Base-by-base conservation (phyloP, 805 yeast species). In the Clavispora carvajalis region DNA sequence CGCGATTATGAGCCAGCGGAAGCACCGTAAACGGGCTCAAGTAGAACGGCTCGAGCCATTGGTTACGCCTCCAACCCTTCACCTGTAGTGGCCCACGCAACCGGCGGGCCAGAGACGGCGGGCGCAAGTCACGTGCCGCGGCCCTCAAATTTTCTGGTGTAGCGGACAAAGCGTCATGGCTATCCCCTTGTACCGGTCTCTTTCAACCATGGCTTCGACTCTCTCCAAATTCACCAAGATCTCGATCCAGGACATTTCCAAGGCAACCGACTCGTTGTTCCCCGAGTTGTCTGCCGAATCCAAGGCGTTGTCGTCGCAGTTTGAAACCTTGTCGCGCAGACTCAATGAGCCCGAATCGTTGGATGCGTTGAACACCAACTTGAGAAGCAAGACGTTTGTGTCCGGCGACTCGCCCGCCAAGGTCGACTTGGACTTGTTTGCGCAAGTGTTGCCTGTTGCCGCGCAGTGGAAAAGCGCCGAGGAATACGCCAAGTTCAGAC, bases 291-390 rank as follows among this genome's bases (percentile, higher is more conserved):
- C 62, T 33, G 50, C 53, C 30, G 77, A 73, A 41, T 85, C 82
- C 66, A 70, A 73, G 55, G 95, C 95, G 17, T 71, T 82, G 50
- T 72, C 76, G 48, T 75, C 89, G 24, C 96, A 90, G 65, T 85
- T 91, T 82, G 71, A 72, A 43, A 80, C 95, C 4, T 71, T 89
- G 38, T 72, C 90, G n/a, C 62, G 69, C 42, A 72, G 82, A 52
- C 64, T 85, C 39, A 58, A 54, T 42, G 73, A 66, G 48, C 80
- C 83, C 22, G 65, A 58, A 44, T 49, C 60, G 33, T 54, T 65
- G 46, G 49, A 43, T 34, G 50, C 77, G 41, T 76, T 93, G 53
- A 90, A 90, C 64, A 77, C 78, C 44, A 67, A 74, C 37, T 74
- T 91, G 54, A 82, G 84, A 62, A 66, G 74, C 41, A 70, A 75